phyloP scores from a whole-genome alignment of 2,329 filamentous ascomycete genomes.

The Apiospora kogelbergensis region DNA sequence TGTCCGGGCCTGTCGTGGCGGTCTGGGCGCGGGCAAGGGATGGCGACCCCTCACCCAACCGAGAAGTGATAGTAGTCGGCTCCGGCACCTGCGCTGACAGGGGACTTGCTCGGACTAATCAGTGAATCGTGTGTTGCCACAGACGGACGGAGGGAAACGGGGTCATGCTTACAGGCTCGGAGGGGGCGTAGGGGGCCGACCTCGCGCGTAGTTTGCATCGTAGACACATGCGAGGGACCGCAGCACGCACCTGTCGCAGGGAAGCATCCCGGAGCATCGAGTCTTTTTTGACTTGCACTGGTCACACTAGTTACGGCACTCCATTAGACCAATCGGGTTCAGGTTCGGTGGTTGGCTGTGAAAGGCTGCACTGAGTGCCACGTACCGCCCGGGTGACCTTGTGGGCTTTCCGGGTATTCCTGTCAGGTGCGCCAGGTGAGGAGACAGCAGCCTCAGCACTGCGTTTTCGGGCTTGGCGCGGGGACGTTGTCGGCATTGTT shows the following conservation, averaged over 20 bases:
- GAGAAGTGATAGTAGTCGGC: background rate
- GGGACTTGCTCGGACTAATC: background rate
- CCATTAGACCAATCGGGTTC: background rate
- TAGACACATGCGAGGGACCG: constrained; percentile 33
- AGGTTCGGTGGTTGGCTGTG: background rate
- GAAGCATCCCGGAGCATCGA: constrained; percentile 37
- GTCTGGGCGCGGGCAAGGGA: background rate
- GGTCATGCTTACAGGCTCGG: constrained; percentile 13
- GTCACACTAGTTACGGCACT: constrained; percentile 30
- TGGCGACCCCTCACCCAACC: background rate
- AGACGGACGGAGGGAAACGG: background rate
- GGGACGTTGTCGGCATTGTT: background rate
- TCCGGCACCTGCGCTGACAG: background rate
- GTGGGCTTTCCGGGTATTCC: background rate
- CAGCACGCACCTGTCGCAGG: constrained; percentile 32
- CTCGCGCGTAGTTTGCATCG: constrained; percentile 35
- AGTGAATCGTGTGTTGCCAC: too few relatives aligned
- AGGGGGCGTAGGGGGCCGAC: constrained; percentile 37
- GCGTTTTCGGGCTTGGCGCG: background rate
- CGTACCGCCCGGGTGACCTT: constrained; percentile 9
- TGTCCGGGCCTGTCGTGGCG: constrained; percentile 5
- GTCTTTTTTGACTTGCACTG: constrained; percentile 38
- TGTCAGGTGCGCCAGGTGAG: background rate
- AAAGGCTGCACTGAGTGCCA: background rate
- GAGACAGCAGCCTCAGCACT: background rate